A percentile compares a stretch with the other conserved stretches of the same genome.
These are phyloP conservation scores for Blastomyces gilchristii DNA, from an alignment of 2,329 filamentous ascomycete genomes.

Conservation along the genomic window DNA sequence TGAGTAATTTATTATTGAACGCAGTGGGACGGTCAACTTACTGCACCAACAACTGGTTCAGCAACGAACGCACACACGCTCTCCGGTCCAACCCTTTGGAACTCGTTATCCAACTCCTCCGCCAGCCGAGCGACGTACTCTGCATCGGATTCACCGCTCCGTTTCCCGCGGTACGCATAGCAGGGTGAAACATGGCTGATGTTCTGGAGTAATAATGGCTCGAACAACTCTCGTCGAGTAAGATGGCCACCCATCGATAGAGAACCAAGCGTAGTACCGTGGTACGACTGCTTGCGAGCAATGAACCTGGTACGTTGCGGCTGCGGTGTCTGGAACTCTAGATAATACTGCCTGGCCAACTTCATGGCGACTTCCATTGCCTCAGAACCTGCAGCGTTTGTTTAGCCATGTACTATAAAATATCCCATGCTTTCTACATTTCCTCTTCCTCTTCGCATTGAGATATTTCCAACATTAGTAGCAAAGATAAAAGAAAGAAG, in stretches of 20 bases:
- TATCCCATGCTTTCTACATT: not conserved
- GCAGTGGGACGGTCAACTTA: conserved; percentile 32
- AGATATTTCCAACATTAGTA: not conserved
- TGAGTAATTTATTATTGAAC: too few relatives aligned
- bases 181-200: conserved; percentile 56
- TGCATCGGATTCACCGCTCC: conserved; percentile 43
- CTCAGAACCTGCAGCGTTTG: conserved; percentile 47
- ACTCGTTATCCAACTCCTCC: conserved; percentile 57
- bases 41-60: conserved; percentile 61
- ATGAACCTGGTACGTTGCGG: conserved; percentile 52
- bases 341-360: conserved; percentile 55
- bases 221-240: conserved; percentile 50
- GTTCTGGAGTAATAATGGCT: conserved; percentile 47
- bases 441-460: not conserved
- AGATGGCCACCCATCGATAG: conserved; percentile 55
- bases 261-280: conserved; percentile 60
- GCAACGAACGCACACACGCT: conserved; percentile 63
- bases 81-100: conserved; percentile 52
- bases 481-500: not conserved
- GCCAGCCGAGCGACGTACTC: conserved; percentile 53
- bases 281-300: conserved; percentile 55
- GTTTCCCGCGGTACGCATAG: conserved; percentile 52
- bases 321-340: conserved; percentile 45
- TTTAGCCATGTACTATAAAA: not conserved
- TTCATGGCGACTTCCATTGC: conserved; percentile 61